These are phyloP conservation scores for Tulasnella sp. DNA, from an alignment of 768 basidiomycete genomes.

Conservation along the genomic window DNA sequence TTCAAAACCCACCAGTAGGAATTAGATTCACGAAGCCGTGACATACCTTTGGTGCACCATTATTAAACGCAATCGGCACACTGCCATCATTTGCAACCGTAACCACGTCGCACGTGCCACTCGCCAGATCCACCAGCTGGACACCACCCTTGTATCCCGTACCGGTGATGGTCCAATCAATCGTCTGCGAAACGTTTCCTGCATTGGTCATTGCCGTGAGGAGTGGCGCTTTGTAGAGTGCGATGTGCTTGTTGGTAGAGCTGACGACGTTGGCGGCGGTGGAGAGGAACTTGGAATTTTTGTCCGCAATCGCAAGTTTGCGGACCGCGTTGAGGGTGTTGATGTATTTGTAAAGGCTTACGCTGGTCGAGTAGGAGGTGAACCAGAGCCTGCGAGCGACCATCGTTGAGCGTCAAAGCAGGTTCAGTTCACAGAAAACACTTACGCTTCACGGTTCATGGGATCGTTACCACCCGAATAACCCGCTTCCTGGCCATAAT, in stretches of 20 bases:
- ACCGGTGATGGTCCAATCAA: not conserved
- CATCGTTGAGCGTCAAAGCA: not conserved
- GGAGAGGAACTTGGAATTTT: constrained; percentile 5
- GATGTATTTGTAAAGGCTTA: constrained; percentile 15
- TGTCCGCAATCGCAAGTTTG: constrained; percentile 10
- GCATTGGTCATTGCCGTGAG: constrained; percentile 15
- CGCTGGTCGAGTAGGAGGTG: constrained; percentile 14
- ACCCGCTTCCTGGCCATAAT: constrained; percentile 26
- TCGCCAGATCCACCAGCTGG: constrained; percentile 8
- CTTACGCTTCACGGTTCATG: constrained; percentile 25
- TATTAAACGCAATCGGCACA: constrained; percentile 1
- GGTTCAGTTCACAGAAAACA: not conserved
- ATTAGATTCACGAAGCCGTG: not conserved
- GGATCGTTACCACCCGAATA: constrained; percentile 27
- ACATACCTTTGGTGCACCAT: constrained; percentile 12
- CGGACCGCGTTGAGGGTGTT: constrained; percentile 14
- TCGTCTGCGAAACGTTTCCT: not conserved
- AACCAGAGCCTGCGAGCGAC: constrained; percentile 11
- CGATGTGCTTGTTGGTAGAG: constrained; percentile 7
- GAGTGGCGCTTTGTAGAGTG: constrained; percentile 11
- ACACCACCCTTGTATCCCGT: constrained; percentile 1
- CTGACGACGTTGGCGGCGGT: constrained; percentile 1
- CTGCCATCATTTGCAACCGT: constrained; percentile 13
- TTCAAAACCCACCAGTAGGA: not conserved
- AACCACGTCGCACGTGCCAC: constrained; percentile 2